Base-by-base conservation (phyloP, 768 basidiomycete species). In the Sporobolomyces phaffii region DNA sequence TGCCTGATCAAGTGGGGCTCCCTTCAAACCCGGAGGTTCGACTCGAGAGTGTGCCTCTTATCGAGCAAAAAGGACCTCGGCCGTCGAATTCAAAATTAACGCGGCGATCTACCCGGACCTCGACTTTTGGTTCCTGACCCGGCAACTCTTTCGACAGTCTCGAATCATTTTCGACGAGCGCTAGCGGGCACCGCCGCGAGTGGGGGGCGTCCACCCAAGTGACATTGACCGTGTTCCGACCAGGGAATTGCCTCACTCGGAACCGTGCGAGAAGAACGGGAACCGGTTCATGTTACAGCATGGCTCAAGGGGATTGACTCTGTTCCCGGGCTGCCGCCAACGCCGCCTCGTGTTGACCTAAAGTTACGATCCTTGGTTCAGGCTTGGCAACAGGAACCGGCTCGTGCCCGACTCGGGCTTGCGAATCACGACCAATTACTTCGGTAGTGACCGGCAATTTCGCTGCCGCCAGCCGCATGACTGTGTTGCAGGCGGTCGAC, bases 371-470 rank as follows among this genome's bases (percentile, higher is more conserved):
- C 31, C 60, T 58, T 14, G 66, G 64, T 9, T 34, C 44, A 18
- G 17, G 7, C 45, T 62, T 57, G 34, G 51, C 60, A 10, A 17
- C 9, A 29, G n/a, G n/a, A 28, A 72, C 64, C 17, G 52, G 50
- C 11, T 53, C 64, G 26, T 47, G 58, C 2, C 70, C 70, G 33
- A 68, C 47, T 28, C 91, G 84, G 43, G 92, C 87, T 5, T 85
- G 85, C 0, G 88, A 81, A 17, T 80, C 75, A 17, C 82, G 81
- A 68, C 81, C 83, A 67, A 97, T 87, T 77, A 97, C 91, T 76
- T 97, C 93, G 78, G 89, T 90, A 54, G 81, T 81, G 1, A 89
- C 87, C 0, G 94, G 93, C 18, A 98, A 82, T 76, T 92, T 94
- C 43, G 83, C 85, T 22, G 87, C 82, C n/a, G 90, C 93, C 68